Percentiles rank a stretch among this genome's conserved stretches.
Evolutionary conservation across 2,329 filamentous ascomycete genomes (phyloP).

Genomic region (Microsporum ferrugineum): DNA sequence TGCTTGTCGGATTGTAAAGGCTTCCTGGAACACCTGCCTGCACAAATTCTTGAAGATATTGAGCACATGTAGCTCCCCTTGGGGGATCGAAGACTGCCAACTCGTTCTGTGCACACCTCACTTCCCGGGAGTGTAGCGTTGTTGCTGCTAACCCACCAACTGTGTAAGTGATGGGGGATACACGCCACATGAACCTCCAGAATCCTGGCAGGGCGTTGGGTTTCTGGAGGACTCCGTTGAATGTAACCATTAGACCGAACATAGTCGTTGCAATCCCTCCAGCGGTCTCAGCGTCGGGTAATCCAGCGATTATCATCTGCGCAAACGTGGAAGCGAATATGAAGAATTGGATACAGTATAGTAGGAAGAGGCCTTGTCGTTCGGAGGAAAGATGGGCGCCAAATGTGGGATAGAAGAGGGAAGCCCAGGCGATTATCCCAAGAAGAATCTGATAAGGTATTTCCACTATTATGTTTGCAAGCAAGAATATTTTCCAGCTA

Average conservation of each 20-base stretch:
- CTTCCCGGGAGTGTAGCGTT: constrained; percentile 54
- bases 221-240: constrained; percentile 58
- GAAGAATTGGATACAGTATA: constrained; percentile 63
- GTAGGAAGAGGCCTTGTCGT: constrained; percentile 67
- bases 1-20: constrained; percentile 41
- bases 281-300: constrained; percentile 62
- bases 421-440: constrained; percentile 64
- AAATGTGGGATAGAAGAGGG: constrained; percentile 72
- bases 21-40: constrained; percentile 39
- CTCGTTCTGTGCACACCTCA: constrained; percentile 60
- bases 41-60: constrained; percentile 49
- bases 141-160: constrained; percentile 60
- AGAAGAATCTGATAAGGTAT: constrained; percentile 70
- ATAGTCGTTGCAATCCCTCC: constrained; percentile 65
- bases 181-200: constrained; percentile 76
- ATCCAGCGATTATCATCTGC: constrained; percentile 62
- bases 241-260: constrained; percentile 62
- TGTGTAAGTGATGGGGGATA: constrained; percentile 74
- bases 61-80: constrained; percentile 44
- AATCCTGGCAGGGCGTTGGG: constrained; percentile 55
- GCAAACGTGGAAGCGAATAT: constrained; percentile 74
- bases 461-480: constrained; percentile 73
- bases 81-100: constrained; percentile 55
- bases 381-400: constrained; percentile 50
- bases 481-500: constrained; percentile 74